phyloP scores from a whole-genome alignment of 768 basidiomycete species.

The Amanita rimosa region DNA sequence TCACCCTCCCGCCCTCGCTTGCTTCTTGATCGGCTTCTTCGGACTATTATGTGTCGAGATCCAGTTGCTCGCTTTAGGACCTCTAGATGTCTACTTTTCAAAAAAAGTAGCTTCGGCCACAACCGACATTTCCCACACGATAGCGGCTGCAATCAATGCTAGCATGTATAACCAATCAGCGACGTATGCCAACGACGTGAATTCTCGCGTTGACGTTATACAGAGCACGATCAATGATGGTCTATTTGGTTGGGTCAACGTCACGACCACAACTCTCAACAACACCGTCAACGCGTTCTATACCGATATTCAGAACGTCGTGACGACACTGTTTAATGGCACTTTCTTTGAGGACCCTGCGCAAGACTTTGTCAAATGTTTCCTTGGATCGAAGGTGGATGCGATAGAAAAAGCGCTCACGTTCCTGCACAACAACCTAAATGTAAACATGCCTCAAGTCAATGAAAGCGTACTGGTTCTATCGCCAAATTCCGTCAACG shows the following conservation, averaged over 20 bases:
- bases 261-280: slow-evolving; percentile 81
- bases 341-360: slow-evolving; percentile 75
- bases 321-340: slow-evolving; percentile 71
- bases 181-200: slow-evolving; percentile 69
- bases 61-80: slow-evolving; percentile 71
- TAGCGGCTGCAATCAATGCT: slow-evolving; percentile 66
- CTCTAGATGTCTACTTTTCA: slow-evolving; percentile 61
- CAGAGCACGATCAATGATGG: slow-evolving; percentile 77
- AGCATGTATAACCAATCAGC: slow-evolving; percentile 78
- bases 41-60: slow-evolving; percentile 80
- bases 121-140: slow-evolving; percentile 55
- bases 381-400: slow-evolving; percentile 85
- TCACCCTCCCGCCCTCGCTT: slow-evolving; percentile 82
- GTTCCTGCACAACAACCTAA: slow-evolving; percentile 82
- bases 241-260: slow-evolving; percentile 92
- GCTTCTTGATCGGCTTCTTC: slow-evolving; percentile 88
- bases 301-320: slow-evolving; percentile 66
- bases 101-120: slow-evolving; percentile 48
- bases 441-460: slow-evolving; percentile 69
- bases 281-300: slow-evolving; percentile 82
- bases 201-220: slow-evolving; percentile 53
- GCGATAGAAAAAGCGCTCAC: slow-evolving; percentile 83
- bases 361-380: slow-evolving; percentile 80
- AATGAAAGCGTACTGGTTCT: slow-evolving; percentile 69
- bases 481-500: slow-evolving; percentile 59